Conservation (phyloP, 768 basidiomycete species). For the Trametes meyenii region DNA sequence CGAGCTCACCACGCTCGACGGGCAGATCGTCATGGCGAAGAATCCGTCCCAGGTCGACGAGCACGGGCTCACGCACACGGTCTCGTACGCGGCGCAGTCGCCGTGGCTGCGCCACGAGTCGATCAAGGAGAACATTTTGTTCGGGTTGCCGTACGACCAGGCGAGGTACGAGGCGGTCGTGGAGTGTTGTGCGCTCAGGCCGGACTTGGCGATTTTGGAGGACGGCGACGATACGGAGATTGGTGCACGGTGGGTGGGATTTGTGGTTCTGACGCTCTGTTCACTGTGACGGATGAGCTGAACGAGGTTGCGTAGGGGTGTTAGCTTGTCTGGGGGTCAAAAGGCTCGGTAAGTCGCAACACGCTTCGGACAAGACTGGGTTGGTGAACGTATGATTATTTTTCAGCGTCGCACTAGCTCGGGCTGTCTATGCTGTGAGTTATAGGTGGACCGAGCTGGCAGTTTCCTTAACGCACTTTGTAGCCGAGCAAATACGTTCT, state of each 20-base stretch:
- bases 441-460: background rate
- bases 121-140: conserved; percentile 65
- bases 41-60: conserved; percentile 59
- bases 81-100: conserved; percentile 55
- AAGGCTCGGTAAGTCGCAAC: conserved; percentile 61
- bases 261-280: no score
- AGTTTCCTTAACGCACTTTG: background rate
- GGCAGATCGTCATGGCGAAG: conserved; percentile 68
- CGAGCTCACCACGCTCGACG: conserved; percentile 64
- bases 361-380: no score
- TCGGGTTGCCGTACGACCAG: conserved; percentile 58
- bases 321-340: conserved; percentile 80
- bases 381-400: background rate
- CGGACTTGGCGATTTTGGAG: conserved; percentile 83
- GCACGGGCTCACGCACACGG: conserved; percentile 56
- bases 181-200: conserved; percentile 80
- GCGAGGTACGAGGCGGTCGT: conserved; percentile 75
- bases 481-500: conserved; percentile 49
- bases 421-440: conserved; percentile 77
- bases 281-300: background rate
- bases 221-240: conserved; percentile 88
- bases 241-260: conserved; percentile 56
- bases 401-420: conserved; percentile 73
- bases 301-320: conserved; percentile 48
- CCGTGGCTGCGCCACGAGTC: conserved; percentile 50